Percentiles rank a stretch among this genome's conserved stretches.
phyloP scores from a whole-genome alignment of 352 stramenopile genomes.

The Detonula confervacea region DNA sequence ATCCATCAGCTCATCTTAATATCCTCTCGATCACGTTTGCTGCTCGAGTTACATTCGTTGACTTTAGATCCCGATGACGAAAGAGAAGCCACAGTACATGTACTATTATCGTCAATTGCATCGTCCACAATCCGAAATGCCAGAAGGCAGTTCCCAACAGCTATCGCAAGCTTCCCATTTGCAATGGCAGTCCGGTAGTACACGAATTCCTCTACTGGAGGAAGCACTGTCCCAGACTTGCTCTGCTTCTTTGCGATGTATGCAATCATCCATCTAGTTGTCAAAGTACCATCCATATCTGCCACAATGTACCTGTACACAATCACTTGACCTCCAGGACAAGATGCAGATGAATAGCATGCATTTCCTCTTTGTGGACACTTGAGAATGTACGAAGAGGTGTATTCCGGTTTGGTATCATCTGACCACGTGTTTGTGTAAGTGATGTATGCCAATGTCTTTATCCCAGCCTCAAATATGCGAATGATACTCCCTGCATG shows the following conservation, averaged over 20 bases:
- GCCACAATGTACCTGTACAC: conserved; percentile 26
- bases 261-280: conserved; percentile 32
- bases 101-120: conserved; percentile 10
- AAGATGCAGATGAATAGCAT: conserved; percentile 9
- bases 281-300: conserved; percentile 14
- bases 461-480: conserved; percentile 29
- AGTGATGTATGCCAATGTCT: conserved; percentile 34
- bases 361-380: conserved; percentile 27
- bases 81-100: neutral
- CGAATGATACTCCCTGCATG: conserved; percentile 23
- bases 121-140: conserved; percentile 45
- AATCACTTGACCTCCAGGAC: conserved; percentile 3
- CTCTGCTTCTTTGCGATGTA: conserved; percentile 27
- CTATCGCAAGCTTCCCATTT: conserved; percentile 29
- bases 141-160: conserved; percentile 15
- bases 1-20: conserved; percentile 8
- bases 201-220: conserved; percentile 17
- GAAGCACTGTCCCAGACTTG: conserved; percentile 33
- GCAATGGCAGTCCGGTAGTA: conserved; percentile 29
- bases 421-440: conserved; percentile 12
- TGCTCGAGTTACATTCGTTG: neutral
- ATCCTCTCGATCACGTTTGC: neutral
- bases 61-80: neutral
- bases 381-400: conserved; percentile 21
- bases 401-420: conserved; percentile 3